Evolutionary conservation across 371 early-diverging fungal species (phyloP).

Genomic region (Mucor saturninus): DNA sequence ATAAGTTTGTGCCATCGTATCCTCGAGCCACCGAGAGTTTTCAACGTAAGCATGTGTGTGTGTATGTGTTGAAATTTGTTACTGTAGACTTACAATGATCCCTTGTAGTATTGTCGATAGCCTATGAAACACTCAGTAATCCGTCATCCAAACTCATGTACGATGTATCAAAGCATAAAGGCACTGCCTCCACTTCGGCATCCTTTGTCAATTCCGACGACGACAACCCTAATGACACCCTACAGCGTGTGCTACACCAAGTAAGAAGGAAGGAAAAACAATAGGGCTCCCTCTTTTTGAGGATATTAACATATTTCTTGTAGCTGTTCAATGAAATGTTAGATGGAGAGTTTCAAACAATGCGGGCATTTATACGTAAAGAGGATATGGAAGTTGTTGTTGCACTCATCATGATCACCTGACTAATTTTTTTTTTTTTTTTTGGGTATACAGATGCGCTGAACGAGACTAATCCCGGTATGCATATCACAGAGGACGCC

Average conservation of each 20-base stretch:
- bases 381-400: constrained; percentile 12
- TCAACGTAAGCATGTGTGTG: constrained; percentile 32
- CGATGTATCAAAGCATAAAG: constrained; percentile 54
- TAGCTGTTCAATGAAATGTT: constrained; percentile 68
- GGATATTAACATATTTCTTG: not conserved
- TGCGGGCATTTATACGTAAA: constrained; percentile 67
- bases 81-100: not conserved
- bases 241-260: constrained; percentile 63
- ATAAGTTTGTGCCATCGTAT: constrained; percentile 43
- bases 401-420: constrained; percentile 9
- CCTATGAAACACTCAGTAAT: constrained; percentile 68
- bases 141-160: constrained; percentile 60
- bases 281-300: no score
- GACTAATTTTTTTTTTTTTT: not conserved
- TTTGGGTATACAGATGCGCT: constrained; percentile 38
- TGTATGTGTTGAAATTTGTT: no score
- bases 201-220: constrained; percentile 33
- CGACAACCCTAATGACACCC: constrained; percentile 50
- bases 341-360: constrained; percentile 71
- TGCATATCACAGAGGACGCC: constrained; percentile 66
- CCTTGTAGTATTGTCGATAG: constrained; percentile 53
- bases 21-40: constrained; percentile 43
- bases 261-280: constrained; percentile 35
- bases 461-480: constrained; percentile 56
- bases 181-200: constrained; percentile 37